Evolutionary conservation across 169 alveolate species (phyloP).

Genomic region (Toxoplasma gondii): DNA sequence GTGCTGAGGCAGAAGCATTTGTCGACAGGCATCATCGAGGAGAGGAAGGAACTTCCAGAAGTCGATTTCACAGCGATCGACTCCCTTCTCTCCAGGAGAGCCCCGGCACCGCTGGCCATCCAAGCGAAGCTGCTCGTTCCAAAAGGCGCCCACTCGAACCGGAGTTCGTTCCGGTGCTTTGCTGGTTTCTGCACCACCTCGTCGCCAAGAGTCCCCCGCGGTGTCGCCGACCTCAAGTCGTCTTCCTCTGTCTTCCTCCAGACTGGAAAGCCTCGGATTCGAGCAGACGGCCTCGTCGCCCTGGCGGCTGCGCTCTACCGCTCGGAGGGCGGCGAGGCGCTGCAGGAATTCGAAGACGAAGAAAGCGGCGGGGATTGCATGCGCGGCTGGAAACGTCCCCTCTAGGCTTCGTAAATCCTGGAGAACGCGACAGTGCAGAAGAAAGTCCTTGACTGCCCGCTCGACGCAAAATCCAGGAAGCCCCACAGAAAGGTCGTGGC

Average conservation of each 20-base stretch:
- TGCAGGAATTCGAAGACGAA: conserved; percentile 1
- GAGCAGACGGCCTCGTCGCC: neutral
- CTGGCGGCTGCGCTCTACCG: neutral
- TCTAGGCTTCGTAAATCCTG: neutral
- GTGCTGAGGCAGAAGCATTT: conserved; percentile 2
- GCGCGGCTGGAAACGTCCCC: neutral
- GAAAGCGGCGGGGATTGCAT: neutral
- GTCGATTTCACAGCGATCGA: neutral
- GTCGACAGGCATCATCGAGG: neutral
- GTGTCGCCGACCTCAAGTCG: neutral
- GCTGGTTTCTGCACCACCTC: neutral
- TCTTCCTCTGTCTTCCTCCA: neutral
- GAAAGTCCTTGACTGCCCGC: neutral
- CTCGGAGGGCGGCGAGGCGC: neutral
- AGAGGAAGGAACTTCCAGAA: neutral
- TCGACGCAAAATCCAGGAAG: neutral
- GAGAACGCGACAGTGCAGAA: neutral
- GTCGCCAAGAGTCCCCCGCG: neutral
- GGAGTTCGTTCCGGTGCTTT: neutral
- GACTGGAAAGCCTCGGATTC: neutral
- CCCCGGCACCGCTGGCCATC: neutral
- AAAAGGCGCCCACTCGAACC: neutral
- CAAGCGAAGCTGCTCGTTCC: neutral
- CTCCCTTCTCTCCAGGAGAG: neutral
- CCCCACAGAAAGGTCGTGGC: neutral